Evolutionary conservation across 2,329 filamentous ascomycete species (phyloP), one percentile per base, ranked within the genome.

Genomic region (Cytospora leucostoma): DNA sequence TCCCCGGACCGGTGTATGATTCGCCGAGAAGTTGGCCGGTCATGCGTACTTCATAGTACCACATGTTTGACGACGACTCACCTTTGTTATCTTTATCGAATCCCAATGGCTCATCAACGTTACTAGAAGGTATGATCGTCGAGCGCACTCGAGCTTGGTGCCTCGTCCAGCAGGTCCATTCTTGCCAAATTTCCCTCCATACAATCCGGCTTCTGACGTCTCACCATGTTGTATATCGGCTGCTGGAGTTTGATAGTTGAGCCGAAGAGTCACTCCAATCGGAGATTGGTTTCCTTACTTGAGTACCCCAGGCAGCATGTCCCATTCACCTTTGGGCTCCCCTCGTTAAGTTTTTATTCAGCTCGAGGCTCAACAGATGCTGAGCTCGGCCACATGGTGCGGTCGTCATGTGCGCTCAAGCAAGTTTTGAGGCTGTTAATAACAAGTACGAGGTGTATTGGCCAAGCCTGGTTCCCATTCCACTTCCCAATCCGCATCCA

Each of bases 101-200:
- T 15, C 7, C 15, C 17, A 8, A 44, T 10, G 44, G 44, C 44
- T 10, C 12, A n/a, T 12, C 8, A 47, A 7, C 21, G 27, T 27
- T 27, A 27, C 37, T 47, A 44, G 38, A 50, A 33, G 44, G 44
- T 19, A 40, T 55, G 59, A 55, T 37, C 37, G 40, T 5, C 33
- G 19, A 44, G 59, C 59, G 27, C 33, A 51, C 47, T 53, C 59
- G 40, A 61, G 49, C 4, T 38, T 32, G 59, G 38, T 34, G 38
- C 49, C 59, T 61, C 51, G 32, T 61, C 15, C 40, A 37, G 33
- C 32, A 32, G 38, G 51, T 17, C 19, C 7, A n/a, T 17, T 34
- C 19, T 35, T 32, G 27, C 27, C 27, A 4, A 27, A 2, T 27
- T 27, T 27, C 27, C 27, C 27, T 27, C 27, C 27, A 27, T 27